Conservation (phyloP, 768 basidiomycete species). For the Gymnopilus junonius region DNA sequence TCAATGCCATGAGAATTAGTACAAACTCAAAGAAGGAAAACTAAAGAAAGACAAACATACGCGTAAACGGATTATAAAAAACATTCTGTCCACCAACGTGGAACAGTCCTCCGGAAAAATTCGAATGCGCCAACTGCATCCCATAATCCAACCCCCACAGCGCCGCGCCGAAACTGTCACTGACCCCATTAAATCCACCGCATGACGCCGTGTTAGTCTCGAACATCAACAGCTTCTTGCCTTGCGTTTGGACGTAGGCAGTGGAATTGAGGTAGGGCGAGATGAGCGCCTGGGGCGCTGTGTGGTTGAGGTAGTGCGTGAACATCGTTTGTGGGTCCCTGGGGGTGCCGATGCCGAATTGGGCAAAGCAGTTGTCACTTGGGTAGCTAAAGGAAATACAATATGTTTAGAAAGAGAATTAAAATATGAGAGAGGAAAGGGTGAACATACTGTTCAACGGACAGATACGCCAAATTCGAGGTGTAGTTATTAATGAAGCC, state of each 20-base stretch:
- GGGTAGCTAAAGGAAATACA: conserved; percentile 49
- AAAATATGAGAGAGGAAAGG: not conserved
- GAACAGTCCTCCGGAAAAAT: conserved; percentile 53
- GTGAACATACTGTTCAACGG: conserved; percentile 58
- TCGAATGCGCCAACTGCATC: conserved; percentile 58
- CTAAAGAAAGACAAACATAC: conserved; percentile 38
- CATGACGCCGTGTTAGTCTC: conserved; percentile 76
- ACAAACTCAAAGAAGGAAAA: conserved; percentile 1
- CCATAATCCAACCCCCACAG: conserved; percentile 69
- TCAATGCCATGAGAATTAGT: conserved; percentile 1
- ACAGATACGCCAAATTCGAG: conserved; percentile 45
- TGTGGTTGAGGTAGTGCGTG: conserved; percentile 66
- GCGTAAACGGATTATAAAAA: conserved; percentile 54
- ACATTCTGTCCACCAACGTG: conserved; percentile 69
- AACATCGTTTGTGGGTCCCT: conserved; percentile 53
- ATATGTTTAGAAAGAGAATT: not conserved
- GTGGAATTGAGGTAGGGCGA: conserved; percentile 56
- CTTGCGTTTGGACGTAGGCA: conserved; percentile 41
- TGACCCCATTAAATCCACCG: conserved; percentile 68
- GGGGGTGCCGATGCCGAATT: conserved; percentile 46
- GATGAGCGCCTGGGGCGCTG: conserved; percentile 52
- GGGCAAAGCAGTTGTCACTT: conserved; percentile 62
- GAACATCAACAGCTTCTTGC: conserved; percentile 62
- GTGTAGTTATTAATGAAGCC: conserved; percentile 51
- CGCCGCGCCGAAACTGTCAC: conserved; percentile 64